phyloP scores from a whole-genome alignment of 2,329 filamentous ascomycete species.

The Phialocephala subalpina region DNA sequence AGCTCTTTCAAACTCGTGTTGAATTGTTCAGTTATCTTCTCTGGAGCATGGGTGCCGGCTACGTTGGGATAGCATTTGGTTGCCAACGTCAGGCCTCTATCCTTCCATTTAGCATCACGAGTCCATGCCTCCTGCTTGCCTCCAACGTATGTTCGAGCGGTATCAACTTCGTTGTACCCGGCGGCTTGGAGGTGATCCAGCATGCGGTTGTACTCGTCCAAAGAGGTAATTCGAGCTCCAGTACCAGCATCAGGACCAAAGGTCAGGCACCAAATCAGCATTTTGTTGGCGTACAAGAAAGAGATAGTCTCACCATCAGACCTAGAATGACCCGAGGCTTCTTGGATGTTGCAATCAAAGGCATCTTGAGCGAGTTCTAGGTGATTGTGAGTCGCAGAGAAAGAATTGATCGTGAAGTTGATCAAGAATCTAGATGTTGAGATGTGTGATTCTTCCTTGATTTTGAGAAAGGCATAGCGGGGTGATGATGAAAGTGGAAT shows the following conservation, averaged over 20 bases:
- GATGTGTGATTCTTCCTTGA: background rate
- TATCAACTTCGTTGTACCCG: constrained; percentile 87
- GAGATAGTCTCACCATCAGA: constrained; percentile 46
- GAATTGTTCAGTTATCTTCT: constrained; percentile 69
- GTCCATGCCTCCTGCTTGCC: constrained; percentile 83
- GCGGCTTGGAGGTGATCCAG: constrained; percentile 80
- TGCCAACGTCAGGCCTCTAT: constrained; percentile 78
- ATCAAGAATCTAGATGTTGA: background rate
- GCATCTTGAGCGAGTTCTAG: constrained; percentile 34
- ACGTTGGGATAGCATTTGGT: constrained; percentile 78
- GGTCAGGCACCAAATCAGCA: constrained; percentile 54
- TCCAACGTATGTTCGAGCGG: constrained; percentile 76
- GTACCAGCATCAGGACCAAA: constrained; percentile 70
- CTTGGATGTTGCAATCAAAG: constrained; percentile 33
- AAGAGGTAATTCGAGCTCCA: constrained; percentile 76
- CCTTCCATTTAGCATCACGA: constrained; percentile 77
- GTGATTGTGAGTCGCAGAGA: background rate
- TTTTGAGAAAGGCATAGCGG: background rate
- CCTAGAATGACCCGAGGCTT: constrained; percentile 78
- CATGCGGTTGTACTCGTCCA: constrained; percentile 72
- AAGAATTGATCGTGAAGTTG: background rate
- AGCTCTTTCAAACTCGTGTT: constrained; percentile 76
- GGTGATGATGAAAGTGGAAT: background rate
- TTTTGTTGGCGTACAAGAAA: no score
- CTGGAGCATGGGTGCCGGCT: constrained; percentile 67